phyloP scores from a whole-genome alignment of 805 yeast genomes.

The Candida berthetii region DNA sequence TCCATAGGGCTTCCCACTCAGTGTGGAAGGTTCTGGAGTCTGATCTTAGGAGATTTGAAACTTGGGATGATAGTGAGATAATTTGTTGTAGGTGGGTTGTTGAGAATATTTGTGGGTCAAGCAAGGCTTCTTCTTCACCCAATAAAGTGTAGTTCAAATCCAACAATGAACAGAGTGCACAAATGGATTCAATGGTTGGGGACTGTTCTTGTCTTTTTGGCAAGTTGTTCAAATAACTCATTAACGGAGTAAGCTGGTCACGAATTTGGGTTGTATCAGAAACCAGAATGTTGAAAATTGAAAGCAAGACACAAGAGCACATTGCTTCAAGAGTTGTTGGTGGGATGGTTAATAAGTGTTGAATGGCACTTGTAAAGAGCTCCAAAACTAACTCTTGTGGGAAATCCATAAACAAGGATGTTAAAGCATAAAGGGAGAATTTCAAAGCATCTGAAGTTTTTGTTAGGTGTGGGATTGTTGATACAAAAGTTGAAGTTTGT shows the following conservation, averaged over 20 bases:
- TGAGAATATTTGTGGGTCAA: neutral
- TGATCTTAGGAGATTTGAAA: neutral
- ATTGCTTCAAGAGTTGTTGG: neutral
- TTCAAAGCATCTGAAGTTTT: constrained; percentile 2
- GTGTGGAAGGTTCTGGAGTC: constrained; percentile 19
- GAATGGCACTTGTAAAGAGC: neutral
- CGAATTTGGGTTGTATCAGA: neutral
- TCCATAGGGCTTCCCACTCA: constrained; percentile 32
- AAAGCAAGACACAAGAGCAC: neutral
- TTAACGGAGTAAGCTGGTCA: neutral
- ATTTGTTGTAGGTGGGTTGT: neutral
- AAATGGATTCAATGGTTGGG: neutral
- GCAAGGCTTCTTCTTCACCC: neutral
- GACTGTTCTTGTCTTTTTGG: neutral
- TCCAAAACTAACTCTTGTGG: neutral
- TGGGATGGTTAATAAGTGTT: neutral
- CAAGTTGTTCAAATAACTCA: neutral
- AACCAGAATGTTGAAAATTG: neutral
- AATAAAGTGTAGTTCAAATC: neutral
- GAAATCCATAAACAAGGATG: constrained; percentile 1
- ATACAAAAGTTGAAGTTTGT: neutral
- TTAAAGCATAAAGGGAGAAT: constrained; percentile 4
- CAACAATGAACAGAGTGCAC: neutral
- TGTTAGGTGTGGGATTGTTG: constrained; percentile 1
- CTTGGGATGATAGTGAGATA: neutral